phyloP scores from a whole-genome alignment of 495 filamentous ascomycete genomes.

The Penicillium bovifimosum region DNA sequence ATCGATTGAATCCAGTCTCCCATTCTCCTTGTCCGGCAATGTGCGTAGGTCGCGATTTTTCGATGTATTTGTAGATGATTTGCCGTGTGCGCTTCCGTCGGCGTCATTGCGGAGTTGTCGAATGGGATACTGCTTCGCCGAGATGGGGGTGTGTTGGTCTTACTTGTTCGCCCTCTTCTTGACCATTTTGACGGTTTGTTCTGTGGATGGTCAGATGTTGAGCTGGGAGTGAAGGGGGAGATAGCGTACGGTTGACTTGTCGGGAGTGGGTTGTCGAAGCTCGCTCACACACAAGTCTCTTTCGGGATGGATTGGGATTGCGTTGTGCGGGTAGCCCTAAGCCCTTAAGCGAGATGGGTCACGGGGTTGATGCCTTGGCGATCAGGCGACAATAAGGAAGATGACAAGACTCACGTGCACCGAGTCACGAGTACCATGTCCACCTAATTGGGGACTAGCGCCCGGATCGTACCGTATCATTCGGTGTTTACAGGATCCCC shows the following conservation, averaged over 20 bases:
- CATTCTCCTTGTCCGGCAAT: slow-evolving; percentile 23
- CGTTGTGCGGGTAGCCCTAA: slow-evolving; percentile 45
- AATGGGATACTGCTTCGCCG: slow-evolving; percentile 26
- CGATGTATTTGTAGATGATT: slow-evolving; percentile 3
- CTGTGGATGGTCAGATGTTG: slow-evolving; percentile 31
- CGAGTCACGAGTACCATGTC: slow-evolving; percentile 5
- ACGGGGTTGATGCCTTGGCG: slow-evolving; percentile 13
- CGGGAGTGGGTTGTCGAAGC: slow-evolving; percentile 44
- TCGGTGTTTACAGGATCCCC: slow-evolving; percentile 20
- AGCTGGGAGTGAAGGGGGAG: slow-evolving; percentile 22
- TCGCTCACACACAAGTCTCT: slow-evolving; percentile 33
- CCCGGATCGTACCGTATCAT: slow-evolving; percentile 19
- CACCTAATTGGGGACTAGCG: slow-evolving; percentile 9
- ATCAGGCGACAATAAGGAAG: neutral
- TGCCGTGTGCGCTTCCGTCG: slow-evolving; percentile 18
- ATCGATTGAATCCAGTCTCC: slow-evolving; percentile 16
- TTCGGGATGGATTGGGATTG: slow-evolving; percentile 36
- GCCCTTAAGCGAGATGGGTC: slow-evolving; percentile 41
- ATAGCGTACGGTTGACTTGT: slow-evolving; percentile 43
- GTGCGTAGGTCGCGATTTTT: slow-evolving; percentile 8
- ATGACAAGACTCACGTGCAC: slow-evolving; percentile 1
- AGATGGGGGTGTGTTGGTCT: slow-evolving; percentile 31
- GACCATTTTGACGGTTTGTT: slow-evolving; percentile 85
- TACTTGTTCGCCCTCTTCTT: slow-evolving; percentile 99
- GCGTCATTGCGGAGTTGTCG: slow-evolving; percentile 29